Base-by-base conservation (phyloP, 2,329 filamentous ascomycete species). In the Claviceps arundinis region DNA sequence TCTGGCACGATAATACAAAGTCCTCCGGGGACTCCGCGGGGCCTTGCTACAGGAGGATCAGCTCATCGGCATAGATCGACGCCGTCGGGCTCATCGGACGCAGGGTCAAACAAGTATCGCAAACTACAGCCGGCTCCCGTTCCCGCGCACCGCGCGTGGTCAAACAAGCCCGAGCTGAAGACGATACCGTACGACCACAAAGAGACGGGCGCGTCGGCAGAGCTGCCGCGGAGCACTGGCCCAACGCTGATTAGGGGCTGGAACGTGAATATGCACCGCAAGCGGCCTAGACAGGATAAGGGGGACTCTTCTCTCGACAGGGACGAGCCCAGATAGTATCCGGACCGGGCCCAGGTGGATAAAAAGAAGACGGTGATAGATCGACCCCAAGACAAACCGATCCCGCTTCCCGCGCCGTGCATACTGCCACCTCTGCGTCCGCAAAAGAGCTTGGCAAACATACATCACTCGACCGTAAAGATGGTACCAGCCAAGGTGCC, bases 141-240 rank as follows among this genome's bases (percentile, higher is more conserved):
- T 24, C 72, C 76, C 6, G 69, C 75, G 34, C 76, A 77, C 59
- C 69, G 71, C 44, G 70, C 70, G 54, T 74, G 71, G 62, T 61
- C 64, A 6, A 67, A 67, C 52, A 73, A 72, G 58, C 70, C 73
- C 16, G 77, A 80, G 57, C 68, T 81, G n/a, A 74, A 78, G 52
- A 79, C 78, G 4, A 76, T 80, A 3, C 75, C 74, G 40, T 81
- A 81, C 56, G 74, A 76, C 19, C 79, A 80, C 60, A 81, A 80
- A 60, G 77, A 81, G 58, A 79, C 78, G 44, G 68, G 70, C 4
- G 71, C 76, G 2, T 72, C 71, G 17, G 77, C 80, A 48, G 75
- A 77, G 14, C 71, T 79, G 34, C 78, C 78, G 30, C 30, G 30
- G 8, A 72, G 71, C 47, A 75, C 73, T 16, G 78, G 76, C 0